Evolutionary conservation across 106 monocot genomes (phyloP).

Genomic region (Dendrobium huoshanense): DNA sequence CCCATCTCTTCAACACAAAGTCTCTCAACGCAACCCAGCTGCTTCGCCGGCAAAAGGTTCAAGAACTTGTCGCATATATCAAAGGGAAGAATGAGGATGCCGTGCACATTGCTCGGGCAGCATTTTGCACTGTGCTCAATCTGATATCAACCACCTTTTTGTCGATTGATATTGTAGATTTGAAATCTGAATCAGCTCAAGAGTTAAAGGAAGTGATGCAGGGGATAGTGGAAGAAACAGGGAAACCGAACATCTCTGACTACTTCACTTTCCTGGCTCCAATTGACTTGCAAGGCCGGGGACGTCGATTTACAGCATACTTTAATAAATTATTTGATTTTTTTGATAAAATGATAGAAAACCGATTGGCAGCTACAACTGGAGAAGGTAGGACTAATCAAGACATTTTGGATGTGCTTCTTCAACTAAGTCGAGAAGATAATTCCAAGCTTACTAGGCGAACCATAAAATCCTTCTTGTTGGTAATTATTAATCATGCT

Average conservation of each 20-base stretch:
- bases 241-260: conserved; percentile 9
- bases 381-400: neutral
- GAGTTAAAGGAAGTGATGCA: conserved; percentile 8
- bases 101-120: no score
- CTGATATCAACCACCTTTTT: conserved; percentile 17
- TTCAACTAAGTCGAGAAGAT: conserved; percentile 4
- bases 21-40: no score
- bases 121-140: neutral
- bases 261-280: conserved; percentile 9
- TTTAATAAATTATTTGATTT: neutral
- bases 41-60: no score
- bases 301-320: neutral
- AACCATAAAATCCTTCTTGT: neutral
- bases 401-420: conserved; percentile 29
- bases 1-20: no score
- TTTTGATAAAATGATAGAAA: conserved; percentile 24
- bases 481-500: conserved; percentile 4
- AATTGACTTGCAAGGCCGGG: neutral
- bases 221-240: neutral
- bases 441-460: neutral
- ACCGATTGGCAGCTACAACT: neutral
- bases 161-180: conserved; percentile 10
- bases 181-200: conserved; percentile 9
- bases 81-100: no score
- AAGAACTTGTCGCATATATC: no score